Evolutionary conservation across 257 asterid species (phyloP).

Genomic region (Solanum etuberosum): DNA sequence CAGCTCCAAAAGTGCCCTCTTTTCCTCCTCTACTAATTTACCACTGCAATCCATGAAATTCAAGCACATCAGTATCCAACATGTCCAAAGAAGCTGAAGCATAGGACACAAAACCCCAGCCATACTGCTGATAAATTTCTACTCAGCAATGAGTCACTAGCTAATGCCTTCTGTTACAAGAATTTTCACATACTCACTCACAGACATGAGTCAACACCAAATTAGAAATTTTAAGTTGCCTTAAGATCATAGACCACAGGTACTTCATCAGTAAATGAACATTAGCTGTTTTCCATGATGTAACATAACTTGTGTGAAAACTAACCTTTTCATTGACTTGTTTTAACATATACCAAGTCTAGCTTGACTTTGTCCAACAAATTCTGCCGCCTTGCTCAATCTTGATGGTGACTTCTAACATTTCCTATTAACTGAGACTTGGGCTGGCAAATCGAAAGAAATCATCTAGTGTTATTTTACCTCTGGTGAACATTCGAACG

Average conservation of each 20-base stretch:
- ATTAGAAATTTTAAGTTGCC: neutral
- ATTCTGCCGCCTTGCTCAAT: neutral
- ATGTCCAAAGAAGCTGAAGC: neutral
- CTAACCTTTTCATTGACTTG: neutral
- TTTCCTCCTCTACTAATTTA: neutral
- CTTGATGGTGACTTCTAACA: neutral
- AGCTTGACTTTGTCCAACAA: neutral
- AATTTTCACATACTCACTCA: neutral
- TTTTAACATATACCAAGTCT: neutral
- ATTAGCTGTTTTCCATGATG: neutral
- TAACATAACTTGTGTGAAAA: neutral
- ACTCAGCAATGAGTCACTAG: neutral
- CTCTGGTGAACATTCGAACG: neutral
- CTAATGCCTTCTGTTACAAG: neutral
- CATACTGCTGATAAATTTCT: neutral
- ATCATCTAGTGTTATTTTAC: neutral
- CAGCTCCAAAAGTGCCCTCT: neutral
- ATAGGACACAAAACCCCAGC: neutral
- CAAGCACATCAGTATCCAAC: neutral
- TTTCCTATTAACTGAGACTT: neutral
- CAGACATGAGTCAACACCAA: neutral
- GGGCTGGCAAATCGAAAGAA: neutral
- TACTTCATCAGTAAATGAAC: neutral
- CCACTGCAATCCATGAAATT: neutral
- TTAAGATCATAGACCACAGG: neutral